Evolutionary conservation across 176 grass and related monocot genomes (phyloP).

Genomic region (Oryza australiensis): DNA sequence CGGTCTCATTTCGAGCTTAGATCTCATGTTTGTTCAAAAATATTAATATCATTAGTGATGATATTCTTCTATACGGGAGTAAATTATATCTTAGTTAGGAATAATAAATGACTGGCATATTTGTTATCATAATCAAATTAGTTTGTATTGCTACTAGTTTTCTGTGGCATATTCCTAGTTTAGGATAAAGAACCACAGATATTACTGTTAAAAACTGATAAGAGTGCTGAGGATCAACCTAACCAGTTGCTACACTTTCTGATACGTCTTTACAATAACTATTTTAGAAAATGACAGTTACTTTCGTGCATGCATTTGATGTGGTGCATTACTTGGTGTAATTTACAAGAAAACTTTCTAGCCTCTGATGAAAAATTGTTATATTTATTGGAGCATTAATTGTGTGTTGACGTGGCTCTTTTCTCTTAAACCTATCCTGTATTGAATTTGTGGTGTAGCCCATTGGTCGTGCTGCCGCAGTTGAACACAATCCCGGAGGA

Average conservation of each 20-base stretch:
- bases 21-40: neutral
- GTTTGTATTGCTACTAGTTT: neutral
- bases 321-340: neutral
- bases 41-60: neutral
- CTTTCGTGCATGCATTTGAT: neutral
- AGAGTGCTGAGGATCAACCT: neutral
- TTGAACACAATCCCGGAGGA: constrained; percentile 92
- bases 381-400: constrained; percentile 12
- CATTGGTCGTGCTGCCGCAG: constrained; percentile 69
- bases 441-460: constrained; percentile 64
- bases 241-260: neutral
- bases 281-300: neutral
- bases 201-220: neutral
- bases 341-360: constrained; percentile 17
- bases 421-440: constrained; percentile 16
- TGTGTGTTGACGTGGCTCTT: neutral
- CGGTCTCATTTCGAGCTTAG: neutral
- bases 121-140: constrained; percentile 19
- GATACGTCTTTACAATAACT: neutral
- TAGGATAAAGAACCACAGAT: neutral
- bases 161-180: constrained; percentile 13
- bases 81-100: constrained; percentile 16
- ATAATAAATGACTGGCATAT: neutral
- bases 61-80: neutral
- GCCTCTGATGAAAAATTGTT: neutral